A percentile compares a stretch with the other conserved stretches of the same genome.
Evolutionary conservation across 164 flowering plant species (phyloP).

Genomic region (Sextonia rubra): DNA sequence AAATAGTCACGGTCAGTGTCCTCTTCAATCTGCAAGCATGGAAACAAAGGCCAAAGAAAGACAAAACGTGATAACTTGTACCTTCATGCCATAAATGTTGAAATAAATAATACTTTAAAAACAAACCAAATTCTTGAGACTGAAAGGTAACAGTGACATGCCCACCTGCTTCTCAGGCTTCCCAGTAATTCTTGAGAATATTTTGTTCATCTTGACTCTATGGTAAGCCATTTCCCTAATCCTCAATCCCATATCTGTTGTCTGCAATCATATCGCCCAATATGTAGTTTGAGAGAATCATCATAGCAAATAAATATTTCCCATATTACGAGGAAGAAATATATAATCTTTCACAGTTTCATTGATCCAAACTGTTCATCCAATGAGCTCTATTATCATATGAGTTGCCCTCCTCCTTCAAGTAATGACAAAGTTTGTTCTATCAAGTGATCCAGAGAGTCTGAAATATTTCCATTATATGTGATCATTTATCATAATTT

Average conservation of each 20-base stretch:
- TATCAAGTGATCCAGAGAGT: too few species aligned
- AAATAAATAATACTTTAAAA: background rate
- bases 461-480: too few species aligned
- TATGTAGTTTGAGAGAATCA: background rate
- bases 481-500: too few species aligned
- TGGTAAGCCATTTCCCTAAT: constrained; percentile 80
- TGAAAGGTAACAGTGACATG: background rate
- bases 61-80: background rate
- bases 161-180: constrained; percentile 75
- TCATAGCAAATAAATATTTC: background rate
- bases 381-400: too few species aligned
- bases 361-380: too few species aligned
- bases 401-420: too few species aligned
- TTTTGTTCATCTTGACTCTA: constrained; percentile 74
- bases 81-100: background rate
- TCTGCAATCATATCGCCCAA: constrained; percentile 32
- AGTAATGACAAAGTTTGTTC: too few species aligned
- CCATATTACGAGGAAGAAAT: background rate
- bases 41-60: background rate
- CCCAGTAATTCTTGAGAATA: constrained; percentile 82
- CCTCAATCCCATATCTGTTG: constrained; percentile 59
- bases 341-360: too few species aligned
- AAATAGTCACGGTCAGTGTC: constrained; percentile 86
- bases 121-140: background rate
- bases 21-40: constrained; percentile 52